A percentile compares a stretch with the other conserved stretches of the same genome.
Evolutionary conservation across 495 filamentous ascomycete species (phyloP).

Genomic region (Delitschia confertaspora): DNA sequence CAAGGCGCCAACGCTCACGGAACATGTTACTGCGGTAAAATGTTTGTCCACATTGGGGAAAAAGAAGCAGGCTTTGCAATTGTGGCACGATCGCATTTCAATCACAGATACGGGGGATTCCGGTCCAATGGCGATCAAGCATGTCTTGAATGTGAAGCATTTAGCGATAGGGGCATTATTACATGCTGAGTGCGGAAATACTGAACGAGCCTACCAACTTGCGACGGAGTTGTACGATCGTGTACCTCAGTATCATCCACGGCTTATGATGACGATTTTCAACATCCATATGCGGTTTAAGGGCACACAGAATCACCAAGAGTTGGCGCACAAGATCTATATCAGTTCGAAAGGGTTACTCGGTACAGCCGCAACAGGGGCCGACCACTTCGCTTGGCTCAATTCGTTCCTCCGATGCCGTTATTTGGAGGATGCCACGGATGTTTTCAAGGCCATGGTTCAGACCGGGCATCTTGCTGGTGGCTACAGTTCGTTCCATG

Average conservation of each 20-base stretch:
- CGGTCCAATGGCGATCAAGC: slow-evolving; percentile 4
- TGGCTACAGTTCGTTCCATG: not conserved
- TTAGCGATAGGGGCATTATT: slow-evolving; percentile 20
- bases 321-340: slow-evolving; percentile 11
- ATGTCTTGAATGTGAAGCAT: slow-evolving; percentile 5
- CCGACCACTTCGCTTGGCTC: slow-evolving; percentile 17
- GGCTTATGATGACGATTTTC: slow-evolving; percentile 17
- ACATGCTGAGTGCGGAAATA: slow-evolving; percentile 16
- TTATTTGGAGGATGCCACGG: slow-evolving; percentile 6
- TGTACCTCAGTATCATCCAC: slow-evolving; percentile 7
- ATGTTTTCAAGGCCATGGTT: slow-evolving; percentile 22
- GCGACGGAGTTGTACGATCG: slow-evolving; percentile 16
- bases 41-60: slow-evolving; percentile 12
- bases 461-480: slow-evolving; percentile 4
- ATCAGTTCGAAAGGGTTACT: slow-evolving; percentile 1
- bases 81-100: slow-evolving; percentile 15
- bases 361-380: not conserved
- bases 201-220: slow-evolving; percentile 13
- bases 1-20: slow-evolving; percentile 8
- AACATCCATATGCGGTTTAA: slow-evolving; percentile 8
- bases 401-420: slow-evolving; percentile 19
- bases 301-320: slow-evolving; percentile 3
- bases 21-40: slow-evolving; percentile 3
- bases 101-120: not conserved
- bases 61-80: slow-evolving; percentile 12